phyloP scores from a whole-genome alignment of 805 yeast species.

The Metschnikowia aberdeeniae region DNA sequence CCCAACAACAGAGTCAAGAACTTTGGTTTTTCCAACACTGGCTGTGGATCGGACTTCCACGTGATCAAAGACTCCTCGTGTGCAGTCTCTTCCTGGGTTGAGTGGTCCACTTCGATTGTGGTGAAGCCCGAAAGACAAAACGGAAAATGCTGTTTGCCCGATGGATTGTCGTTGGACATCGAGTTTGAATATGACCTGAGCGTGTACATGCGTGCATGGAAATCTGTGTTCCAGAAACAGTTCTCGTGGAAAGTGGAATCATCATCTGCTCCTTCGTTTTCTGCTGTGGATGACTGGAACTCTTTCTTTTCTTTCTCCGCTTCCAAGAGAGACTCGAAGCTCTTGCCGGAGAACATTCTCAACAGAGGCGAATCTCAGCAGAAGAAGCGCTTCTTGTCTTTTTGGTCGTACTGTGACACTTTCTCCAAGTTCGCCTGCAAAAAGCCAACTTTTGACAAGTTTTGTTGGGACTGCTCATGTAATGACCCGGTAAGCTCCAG shows the following conservation, averaged over 20 bases:
- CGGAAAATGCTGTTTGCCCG: slow-evolving; percentile 9
- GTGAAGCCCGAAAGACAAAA: slow-evolving; percentile 6
- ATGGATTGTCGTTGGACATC: slow-evolving; percentile 5
- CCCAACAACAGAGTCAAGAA: slow-evolving; percentile 2
- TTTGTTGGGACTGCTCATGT: slow-evolving; percentile 9
- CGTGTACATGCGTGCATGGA: slow-evolving; percentile 3
- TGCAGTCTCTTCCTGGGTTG: slow-evolving; percentile 1
- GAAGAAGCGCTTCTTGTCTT: slow-evolving; percentile 5
- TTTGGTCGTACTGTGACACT: not conserved
- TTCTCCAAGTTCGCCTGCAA: not conserved
- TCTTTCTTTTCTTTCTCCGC: not conserved
- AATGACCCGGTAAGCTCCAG: not conserved
- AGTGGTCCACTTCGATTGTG: slow-evolving; percentile 6
- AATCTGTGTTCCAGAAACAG: not conserved
- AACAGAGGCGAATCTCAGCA: slow-evolving; percentile 1
- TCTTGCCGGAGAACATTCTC: not conserved
- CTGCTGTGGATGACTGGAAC: not conserved
- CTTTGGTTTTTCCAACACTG: slow-evolving; percentile 5
- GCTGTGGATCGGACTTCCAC: slow-evolving; percentile 5
- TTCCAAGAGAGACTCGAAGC: slow-evolving; percentile 5
- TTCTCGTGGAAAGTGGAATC: slow-evolving; percentile 2
- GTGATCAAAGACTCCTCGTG: slow-evolving; percentile 1
- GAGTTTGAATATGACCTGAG: not conserved
- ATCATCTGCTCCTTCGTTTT: not conserved
- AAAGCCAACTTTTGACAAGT: slow-evolving; percentile 4